Base-by-base conservation (phyloP, 768 basidiomycete genomes). In the Lentinula raphanica region DNA sequence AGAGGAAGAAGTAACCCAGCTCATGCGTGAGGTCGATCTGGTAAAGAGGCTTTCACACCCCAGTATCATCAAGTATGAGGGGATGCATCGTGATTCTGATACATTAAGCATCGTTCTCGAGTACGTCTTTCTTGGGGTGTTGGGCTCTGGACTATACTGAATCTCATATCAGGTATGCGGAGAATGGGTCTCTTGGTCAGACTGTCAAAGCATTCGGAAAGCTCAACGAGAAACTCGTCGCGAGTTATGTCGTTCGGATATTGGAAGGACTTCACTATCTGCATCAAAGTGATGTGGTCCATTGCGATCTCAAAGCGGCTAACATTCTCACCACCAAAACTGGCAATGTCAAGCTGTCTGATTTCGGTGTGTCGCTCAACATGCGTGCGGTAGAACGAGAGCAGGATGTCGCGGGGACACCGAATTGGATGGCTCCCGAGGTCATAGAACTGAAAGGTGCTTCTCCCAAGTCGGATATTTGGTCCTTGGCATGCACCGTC, bases 401-500 rank as follows among this genome's bases (percentile, higher is more conserved):
- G 67, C 87, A 90, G 68, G 90, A 90, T 64, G 89, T 93, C 27
- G 88, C 90, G 7, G 96, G 96, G 9, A 99, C 96, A 9, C 96
- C 96, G 13, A 96, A 98, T 66, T 99, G 96, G 96, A 98, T 99
- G 94, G 95, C 95, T 11, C 96, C 96, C 2, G 96, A 99, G 72
- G 92, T 98, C 51, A 98, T 99, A 61, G 88, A 94, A 68, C 82
- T 98, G 56, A 90, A 94, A 69, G 95, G 95, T 3, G 92, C 96
- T 7, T 89, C 91, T n/a, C 79, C 88, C 0, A 94, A 94, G 65
- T 88, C 92, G 27, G 94, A 97, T 68, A 95, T 97, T 31, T 97
- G 94, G 94, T 96, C 94, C 0, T 72, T 99, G 62, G 96, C 86
- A 1, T 97, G 95, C 67, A 98, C 96, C 3, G 86, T 98, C 64